Conservation (phyloP, 306 rosid genomes). For the Sicyos baderoa region DNA sequence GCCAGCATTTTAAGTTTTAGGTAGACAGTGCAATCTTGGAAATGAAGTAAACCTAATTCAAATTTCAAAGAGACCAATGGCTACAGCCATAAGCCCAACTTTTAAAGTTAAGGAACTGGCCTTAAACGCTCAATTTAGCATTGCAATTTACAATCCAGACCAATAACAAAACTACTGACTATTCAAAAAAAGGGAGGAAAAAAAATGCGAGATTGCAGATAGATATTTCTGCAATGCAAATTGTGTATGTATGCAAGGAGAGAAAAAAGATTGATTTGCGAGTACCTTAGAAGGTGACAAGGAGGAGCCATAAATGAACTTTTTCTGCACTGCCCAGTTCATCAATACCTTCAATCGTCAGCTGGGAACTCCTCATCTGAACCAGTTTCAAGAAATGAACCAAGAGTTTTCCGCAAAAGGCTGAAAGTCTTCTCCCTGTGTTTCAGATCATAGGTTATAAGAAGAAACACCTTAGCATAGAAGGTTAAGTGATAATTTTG, state of each 20-base stretch:
- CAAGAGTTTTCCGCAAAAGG: slow-evolving; percentile 76
- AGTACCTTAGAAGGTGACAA: not conserved
- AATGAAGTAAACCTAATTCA: not conserved
- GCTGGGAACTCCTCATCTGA: slow-evolving; percentile 81
- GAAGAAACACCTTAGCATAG: not conserved
- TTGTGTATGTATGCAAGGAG: not conserved
- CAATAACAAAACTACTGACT: not conserved
- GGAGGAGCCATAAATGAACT: not conserved
- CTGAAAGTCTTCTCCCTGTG: slow-evolving; percentile 85
- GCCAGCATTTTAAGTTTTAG: not conserved
- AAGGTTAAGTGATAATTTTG: slow-evolving; percentile 6
- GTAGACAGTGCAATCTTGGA: not conserved
- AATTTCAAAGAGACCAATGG: not conserved
- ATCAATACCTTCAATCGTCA: slow-evolving; percentile 39
- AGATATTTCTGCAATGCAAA: not conserved
- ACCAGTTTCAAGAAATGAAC: slow-evolving; percentile 63
- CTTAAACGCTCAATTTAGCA: not conserved
- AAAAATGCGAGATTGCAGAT: not conserved
- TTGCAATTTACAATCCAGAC: not conserved
- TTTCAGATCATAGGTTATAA: slow-evolving; percentile 14
- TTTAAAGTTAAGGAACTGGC: not conserved
- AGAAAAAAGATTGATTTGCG: too few relatives aligned
- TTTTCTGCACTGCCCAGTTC: not conserved
- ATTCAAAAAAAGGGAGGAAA: not conserved
- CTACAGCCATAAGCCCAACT: not conserved